Evolutionary conservation across 2,329 filamentous ascomycete genomes (phyloP).

Genomic region (Aspergillus ibericus): DNA sequence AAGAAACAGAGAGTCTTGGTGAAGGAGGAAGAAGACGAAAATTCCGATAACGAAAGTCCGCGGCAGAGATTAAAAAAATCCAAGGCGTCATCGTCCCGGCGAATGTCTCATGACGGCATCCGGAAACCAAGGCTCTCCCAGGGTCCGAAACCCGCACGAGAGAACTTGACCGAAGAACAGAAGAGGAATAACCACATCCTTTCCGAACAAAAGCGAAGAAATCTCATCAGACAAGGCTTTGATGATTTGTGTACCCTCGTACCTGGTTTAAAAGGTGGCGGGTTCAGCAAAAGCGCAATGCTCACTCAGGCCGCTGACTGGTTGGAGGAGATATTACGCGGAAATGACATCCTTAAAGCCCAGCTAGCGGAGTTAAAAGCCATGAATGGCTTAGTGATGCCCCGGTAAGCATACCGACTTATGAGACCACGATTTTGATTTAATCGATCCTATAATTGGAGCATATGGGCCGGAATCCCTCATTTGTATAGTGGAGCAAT

Average conservation of each 20-base stretch:
- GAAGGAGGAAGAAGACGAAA: slow-evolving; percentile 45
- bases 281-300: slow-evolving; percentile 80
- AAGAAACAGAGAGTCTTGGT: slow-evolving; percentile 32
- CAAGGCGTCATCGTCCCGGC: slow-evolving; percentile 44
- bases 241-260: slow-evolving; percentile 76
- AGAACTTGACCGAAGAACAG: slow-evolving; percentile 72
- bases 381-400: slow-evolving; percentile 38
- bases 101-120: slow-evolving; percentile 37
- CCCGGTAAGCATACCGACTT: slow-evolving; percentile 28
- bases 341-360: slow-evolving; percentile 62
- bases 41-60: slow-evolving; percentile 36
- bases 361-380: slow-evolving; percentile 53
- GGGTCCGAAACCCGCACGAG: slow-evolving; percentile 43
- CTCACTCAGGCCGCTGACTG: slow-evolving; percentile 74
- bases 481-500: slow-evolving; percentile 21
- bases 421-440: slow-evolving; percentile 23
- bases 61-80: slow-evolving; percentile 49
- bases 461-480: neutral
- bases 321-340: slow-evolving; percentile 69
- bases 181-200: slow-evolving; percentile 84
- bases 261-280: slow-evolving; percentile 70
- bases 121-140: slow-evolving; percentile 36
- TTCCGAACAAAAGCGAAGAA: slow-evolving; percentile 82
- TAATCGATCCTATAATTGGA: slow-evolving; percentile 10
- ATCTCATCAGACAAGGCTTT: slow-evolving; percentile 78